Evolutionary conservation across 1,284 basidiomycete genomes (phyloP), one percentile per base, ranked within the genome.

Genomic region (Psilocybe mexicana): DNA sequence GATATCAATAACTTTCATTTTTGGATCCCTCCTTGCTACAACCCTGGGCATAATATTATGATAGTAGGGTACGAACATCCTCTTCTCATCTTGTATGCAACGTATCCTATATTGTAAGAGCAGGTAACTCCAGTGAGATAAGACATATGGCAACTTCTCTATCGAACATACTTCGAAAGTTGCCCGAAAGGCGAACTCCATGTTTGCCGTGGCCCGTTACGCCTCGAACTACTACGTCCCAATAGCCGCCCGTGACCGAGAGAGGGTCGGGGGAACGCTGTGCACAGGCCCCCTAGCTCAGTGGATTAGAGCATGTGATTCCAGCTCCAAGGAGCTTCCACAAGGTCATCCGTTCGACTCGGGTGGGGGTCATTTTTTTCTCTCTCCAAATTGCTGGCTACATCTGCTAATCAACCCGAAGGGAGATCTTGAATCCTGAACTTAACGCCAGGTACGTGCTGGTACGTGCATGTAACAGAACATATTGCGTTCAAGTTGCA

Each of bases 301-400:
- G 61, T 62, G 61, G 61, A 33, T 33, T 61, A 59, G 58, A 62
- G 60, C 54, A 54, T 61, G 57, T 61, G 60, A 61, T 59, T 59
- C 60, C 60, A 61, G 60, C 6, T 28, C 38, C n/a, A 40, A 24
- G 45, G 59, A 54, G 48, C 5, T 45, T 57, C 59, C 59, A 61
- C 59, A 57, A 57, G 55, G 59, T 61, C 55, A 54, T 61, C 59
- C 59, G 55, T 61, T 57, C 52, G 48, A 61, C 52, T 61, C 59
- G 59, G 59, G 59, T 61, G 59, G 57, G 57, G 52, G 52, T 58
- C 57, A 58, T 54, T 10, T 54, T 54, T 54, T 14, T 28, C 10
- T 28, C 12, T 40, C 38, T 6, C 4, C 4, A 40, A n/a, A 40
- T 40, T 12, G 12, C 35, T 36, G 35, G 6, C 6, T 36, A 12